Base-by-base conservation (phyloP, 2,329 filamentous ascomycete species). In the Ustulina deusta region DNA sequence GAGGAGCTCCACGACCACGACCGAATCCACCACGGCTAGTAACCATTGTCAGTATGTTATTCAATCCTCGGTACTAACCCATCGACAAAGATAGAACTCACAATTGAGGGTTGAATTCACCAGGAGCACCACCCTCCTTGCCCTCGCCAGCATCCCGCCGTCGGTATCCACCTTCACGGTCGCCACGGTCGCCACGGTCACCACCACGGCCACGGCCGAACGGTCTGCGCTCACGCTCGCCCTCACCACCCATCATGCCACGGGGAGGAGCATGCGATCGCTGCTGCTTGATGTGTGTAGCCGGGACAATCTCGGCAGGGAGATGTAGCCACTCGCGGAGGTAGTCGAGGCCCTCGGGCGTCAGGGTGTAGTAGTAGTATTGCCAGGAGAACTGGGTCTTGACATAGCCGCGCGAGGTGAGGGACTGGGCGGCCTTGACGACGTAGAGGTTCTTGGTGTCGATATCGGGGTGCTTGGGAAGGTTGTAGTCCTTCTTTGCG, bases 321-420 rank as follows among this genome's bases (percentile, higher is more conserved):
- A 99, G 92, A 87, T 99, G 96, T 79, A 99, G 94, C 96, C 96
- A 99, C 89, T 99, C 96, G 83, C 96, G 95, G 84, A 99, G 94
- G 90, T 99, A 99, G 89, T 98, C 95, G 83, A 99, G 95, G 87
- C 96, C 96, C 90, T 98, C 94, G 81, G 94, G 93, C 83, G 95
- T 97, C 85, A 99, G 91, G 85, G 96, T 97, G 91, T 99, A 99
- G 93, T 99, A 99, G 92, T 98, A 97, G 90, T 94, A 97, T 87
- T 97, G 94, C 94, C 94, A 97, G 77, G 94, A 97, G 92, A 99
- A 99, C 86, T 97, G 96, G 79, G 96, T 99, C 93, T 99, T 99
- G 87, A 99, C 90, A 86, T 93, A 98, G 83, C 95, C 95, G 83
- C 96, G 95, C 78, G 94, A 97, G 87, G 91, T 97, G 82, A 99